Conservation (phyloP, 495 filamentous ascomycete genomes). For the Clohesyomyces aquaticus region DNA sequence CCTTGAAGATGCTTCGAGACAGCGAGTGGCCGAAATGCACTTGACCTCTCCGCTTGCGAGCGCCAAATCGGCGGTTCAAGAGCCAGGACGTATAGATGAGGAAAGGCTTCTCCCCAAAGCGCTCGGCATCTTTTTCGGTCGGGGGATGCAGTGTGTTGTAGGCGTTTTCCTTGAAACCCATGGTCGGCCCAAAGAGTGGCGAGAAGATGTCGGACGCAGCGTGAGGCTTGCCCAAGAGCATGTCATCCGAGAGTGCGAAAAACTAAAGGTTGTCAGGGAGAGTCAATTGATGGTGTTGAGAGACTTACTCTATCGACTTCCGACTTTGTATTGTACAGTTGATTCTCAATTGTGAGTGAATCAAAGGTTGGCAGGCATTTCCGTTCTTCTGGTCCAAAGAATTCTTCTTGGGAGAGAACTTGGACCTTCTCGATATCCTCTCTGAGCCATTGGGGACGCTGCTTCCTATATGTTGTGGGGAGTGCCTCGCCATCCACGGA, state of each 20-base stretch:
- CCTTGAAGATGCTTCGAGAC: constrained; percentile 47
- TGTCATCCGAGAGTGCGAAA: constrained; percentile 52
- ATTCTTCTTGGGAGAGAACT: constrained; percentile 51
- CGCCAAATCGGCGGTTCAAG: constrained; percentile 51
- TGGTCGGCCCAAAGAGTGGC: constrained; percentile 50
- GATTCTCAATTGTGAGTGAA: constrained; percentile 52
- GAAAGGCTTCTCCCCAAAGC: constrained; percentile 53
- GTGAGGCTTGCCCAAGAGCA: constrained; percentile 51
- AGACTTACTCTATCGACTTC: constrained; percentile 34
- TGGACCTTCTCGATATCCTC: constrained; percentile 45
- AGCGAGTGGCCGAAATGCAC: constrained; percentile 52
- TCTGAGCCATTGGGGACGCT: constrained; percentile 49
- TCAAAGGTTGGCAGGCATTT: constrained; percentile 53
- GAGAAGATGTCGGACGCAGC: constrained; percentile 52
- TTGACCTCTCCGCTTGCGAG: constrained; percentile 52
- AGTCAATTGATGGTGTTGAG: background rate
- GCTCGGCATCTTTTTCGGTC: constrained; percentile 39
- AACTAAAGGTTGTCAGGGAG: constrained; percentile 43
- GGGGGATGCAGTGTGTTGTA: constrained; percentile 51
- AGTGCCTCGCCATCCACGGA: background rate
- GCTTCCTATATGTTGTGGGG: constrained; percentile 38
- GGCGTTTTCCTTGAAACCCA: constrained; percentile 51
- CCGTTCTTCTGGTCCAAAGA: constrained; percentile 49
- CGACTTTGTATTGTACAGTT: constrained; percentile 45
- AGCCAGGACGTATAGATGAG: constrained; percentile 54